Conservation (phyloP, 2,329 filamentous ascomycete species). For the Xylariales sp. region DNA sequence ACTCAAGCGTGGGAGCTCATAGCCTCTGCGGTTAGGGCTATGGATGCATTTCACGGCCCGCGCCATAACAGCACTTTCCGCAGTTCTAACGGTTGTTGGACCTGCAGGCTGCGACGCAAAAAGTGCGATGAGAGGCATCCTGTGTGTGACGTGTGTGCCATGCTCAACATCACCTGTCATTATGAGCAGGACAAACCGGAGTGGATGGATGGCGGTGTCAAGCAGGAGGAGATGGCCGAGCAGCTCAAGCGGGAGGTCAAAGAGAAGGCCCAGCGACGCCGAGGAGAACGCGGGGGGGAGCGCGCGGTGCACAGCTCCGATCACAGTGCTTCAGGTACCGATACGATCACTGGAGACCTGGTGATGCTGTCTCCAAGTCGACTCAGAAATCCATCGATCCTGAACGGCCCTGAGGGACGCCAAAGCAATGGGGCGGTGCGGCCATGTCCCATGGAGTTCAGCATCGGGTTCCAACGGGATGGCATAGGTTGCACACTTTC, state of each 20-base stretch:
- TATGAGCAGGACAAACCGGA: slow-evolving; percentile 28
- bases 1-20: too few relatives aligned
- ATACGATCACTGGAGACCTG: not conserved
- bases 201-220: slow-evolving; percentile 29
- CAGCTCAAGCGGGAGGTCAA: slow-evolving; percentile 15
- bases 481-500: slow-evolving; percentile 6
- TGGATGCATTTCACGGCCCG: too few relatives aligned
- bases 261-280: slow-evolving; percentile 11
- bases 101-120: slow-evolving; percentile 37
- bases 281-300: slow-evolving; percentile 7
- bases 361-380: not conserved
- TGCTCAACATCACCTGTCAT: slow-evolving; percentile 34
- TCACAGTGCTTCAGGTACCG: not conserved
- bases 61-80: not conserved
- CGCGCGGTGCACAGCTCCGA: slow-evolving; percentile 1
- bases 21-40: too few relatives aligned
- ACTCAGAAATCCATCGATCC: too few relatives aligned
- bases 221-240: slow-evolving; percentile 31
- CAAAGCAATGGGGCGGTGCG: not conserved
- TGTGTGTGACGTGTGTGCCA: slow-evolving; percentile 29
- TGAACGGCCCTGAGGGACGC: too few relatives aligned
- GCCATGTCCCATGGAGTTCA: not conserved
- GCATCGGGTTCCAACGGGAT: slow-evolving; percentile 1
- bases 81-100: slow-evolving; percentile 28
- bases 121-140: slow-evolving; percentile 36